Base-by-base conservation (phyloP, 305 asterid species). In the Fraxinus greggii region DNA sequence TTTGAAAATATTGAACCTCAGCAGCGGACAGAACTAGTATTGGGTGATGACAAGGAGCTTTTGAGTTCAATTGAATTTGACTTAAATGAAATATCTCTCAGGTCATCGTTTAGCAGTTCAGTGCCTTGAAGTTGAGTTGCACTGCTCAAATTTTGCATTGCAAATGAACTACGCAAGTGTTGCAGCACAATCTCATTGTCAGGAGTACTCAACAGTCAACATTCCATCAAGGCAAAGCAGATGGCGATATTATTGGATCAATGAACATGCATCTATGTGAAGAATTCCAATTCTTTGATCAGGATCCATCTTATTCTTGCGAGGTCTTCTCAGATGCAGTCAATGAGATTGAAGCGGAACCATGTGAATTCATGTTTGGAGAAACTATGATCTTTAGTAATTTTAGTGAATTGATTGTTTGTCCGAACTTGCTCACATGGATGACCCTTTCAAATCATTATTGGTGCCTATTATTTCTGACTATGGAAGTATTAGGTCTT, bases 351-450 rank as follows among this genome's bases (percentile, higher is more conserved):
- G 90, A 87, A 75, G 83, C 79, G 82, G 93, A 93, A 90, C 82
- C 86, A 65, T 88, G 92, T 84, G 95, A 89, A 81, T 81, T 90
- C 74, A 84, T 91, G 92, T 93, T 91, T 86, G 88, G 85, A 73
- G 92, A 94, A 88, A 85, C 93, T 81, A 91, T 84, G 91, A 90
- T 85, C 83, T 93, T 93, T 82, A 88, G 82, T 86, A 88, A 84
- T 88, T 90, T 93, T 76, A 83, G 87, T 78, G 90, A 90, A 83
- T 83, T 96, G 87, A 79, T 96, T 77, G 95, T 92, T 90, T 89
- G 88, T 77, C 89, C 76, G 98, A 94, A 89, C 98, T 96, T 82
- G 91, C 90, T 80, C 93, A 91, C 61, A 61, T 85, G 83, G 98
- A 93, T 80, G 94, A 87, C 84, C 85, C 91, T 80, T 96, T 94